phyloP scores from a whole-genome alignment of 2,329 filamentous ascomycete species.

The Sphaerulina vaccinii region DNA sequence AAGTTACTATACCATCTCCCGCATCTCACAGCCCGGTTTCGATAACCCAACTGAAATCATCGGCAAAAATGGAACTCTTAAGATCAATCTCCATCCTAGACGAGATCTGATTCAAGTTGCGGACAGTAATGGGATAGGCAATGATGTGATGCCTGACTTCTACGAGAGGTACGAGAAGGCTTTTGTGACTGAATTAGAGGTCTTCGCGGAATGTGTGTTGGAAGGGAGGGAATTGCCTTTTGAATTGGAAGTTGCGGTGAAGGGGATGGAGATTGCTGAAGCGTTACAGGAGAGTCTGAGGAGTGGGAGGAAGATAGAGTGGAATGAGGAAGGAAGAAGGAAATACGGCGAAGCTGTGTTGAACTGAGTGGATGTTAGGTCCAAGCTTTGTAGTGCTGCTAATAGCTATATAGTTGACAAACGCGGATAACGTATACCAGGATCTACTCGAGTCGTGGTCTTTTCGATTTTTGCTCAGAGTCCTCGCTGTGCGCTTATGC shows the following conservation, averaged over 20 bases:
- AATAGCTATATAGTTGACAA: too few relatives aligned
- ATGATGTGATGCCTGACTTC: constrained; percentile 42
- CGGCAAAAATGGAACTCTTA: constrained; percentile 41
- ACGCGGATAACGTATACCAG: too few relatives aligned
- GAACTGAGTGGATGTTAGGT: too few relatives aligned
- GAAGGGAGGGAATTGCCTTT: constrained; percentile 40
- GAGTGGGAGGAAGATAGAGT: constrained; percentile 55
- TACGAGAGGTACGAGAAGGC: constrained; percentile 44
- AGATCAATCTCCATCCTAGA: constrained; percentile 33
- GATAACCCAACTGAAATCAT: constrained; percentile 46
- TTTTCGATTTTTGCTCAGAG: too few relatives aligned
- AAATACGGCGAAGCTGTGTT: too few relatives aligned
- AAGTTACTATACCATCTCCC: constrained; percentile 43
- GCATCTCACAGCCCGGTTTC: constrained; percentile 45
- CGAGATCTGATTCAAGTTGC: constrained; percentile 39
- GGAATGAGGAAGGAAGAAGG: constrained; percentile 30
- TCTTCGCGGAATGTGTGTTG: constrained; percentile 41
- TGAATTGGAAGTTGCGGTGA: constrained; percentile 40
- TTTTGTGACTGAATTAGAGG: constrained; percentile 44
- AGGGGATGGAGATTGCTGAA: constrained; percentile 41
- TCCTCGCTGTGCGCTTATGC: too few relatives aligned
- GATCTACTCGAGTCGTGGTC: too few relatives aligned
- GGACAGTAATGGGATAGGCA: constrained; percentile 37
- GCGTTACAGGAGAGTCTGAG: constrained; percentile 59
- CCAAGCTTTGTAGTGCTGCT: too few relatives aligned